phyloP scores from a whole-genome alignment of 2,329 filamentous ascomycete genomes.

The Daldinia sp. region DNA sequence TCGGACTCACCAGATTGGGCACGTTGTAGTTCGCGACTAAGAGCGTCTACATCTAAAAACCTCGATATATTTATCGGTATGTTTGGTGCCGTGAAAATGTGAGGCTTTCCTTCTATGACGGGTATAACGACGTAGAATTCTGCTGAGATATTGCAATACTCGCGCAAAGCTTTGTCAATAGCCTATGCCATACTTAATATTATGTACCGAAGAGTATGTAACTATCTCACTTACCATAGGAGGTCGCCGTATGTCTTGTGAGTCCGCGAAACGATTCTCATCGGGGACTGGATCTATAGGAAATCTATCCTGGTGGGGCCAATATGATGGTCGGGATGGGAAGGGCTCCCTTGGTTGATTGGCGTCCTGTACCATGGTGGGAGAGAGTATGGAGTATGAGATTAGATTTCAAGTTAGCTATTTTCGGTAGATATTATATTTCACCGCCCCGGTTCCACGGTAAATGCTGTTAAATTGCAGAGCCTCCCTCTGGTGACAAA shows the following conservation, averaged over 20 bases:
- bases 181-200: constrained; percentile 53
- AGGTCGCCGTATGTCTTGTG: constrained; percentile 54
- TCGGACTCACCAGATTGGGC: constrained; percentile 55
- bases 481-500: constrained; percentile 27
- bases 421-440: constrained; percentile 4
- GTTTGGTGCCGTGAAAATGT: constrained; percentile 53
- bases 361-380: constrained; percentile 57
- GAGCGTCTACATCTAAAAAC: constrained; percentile 62
- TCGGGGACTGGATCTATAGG: constrained; percentile 46
- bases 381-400: constrained; percentile 30
- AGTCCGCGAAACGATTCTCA: constrained; percentile 54
- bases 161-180: constrained; percentile 64
- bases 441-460: not conserved
- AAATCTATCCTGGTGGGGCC: constrained; percentile 49
- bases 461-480: constrained; percentile 18
- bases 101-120: constrained; percentile 61
- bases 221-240: constrained; percentile 53
- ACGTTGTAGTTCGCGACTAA: constrained; percentile 55
- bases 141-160: constrained; percentile 65
- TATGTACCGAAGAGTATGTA: not conserved
- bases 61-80: constrained; percentile 51
- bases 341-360: constrained; percentile 55
- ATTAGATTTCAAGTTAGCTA: constrained; percentile 10
- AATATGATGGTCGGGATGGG: constrained; percentile 51
- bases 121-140: constrained; percentile 66